Conservation (phyloP, 2,329 filamentous ascomycete genomes). For the Lecanoromycetidae sp. region DNA sequence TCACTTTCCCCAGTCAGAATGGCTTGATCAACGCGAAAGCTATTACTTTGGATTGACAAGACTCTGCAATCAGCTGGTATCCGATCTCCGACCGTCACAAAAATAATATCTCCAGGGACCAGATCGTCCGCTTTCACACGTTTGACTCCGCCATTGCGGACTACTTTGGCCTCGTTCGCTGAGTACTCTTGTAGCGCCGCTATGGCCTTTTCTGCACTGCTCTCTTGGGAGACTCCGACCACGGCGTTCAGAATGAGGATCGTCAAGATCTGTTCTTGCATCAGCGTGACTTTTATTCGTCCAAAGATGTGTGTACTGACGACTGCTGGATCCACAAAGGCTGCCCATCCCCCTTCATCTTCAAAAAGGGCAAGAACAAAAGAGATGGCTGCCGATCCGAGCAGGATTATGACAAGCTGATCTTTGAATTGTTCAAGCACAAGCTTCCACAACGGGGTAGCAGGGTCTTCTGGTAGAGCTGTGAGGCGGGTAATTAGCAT, state of each 20-base stretch:
- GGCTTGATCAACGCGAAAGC: slow-evolving; percentile 90
- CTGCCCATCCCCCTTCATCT: slow-evolving; percentile 85
- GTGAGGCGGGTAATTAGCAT: slow-evolving; percentile 17
- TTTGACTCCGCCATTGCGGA: slow-evolving; percentile 69
- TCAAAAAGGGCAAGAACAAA: slow-evolving; percentile 90
- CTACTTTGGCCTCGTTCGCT: slow-evolving; percentile 89
- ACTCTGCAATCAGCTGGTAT: slow-evolving; percentile 91
- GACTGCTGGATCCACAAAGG: slow-evolving; percentile 91
- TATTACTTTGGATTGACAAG: slow-evolving; percentile 87
- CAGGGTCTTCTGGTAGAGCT: slow-evolving; percentile 78
- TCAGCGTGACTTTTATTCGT: neutral
- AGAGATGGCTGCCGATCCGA: slow-evolving; percentile 84
- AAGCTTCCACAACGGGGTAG: slow-evolving; percentile 90
- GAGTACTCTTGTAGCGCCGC: slow-evolving; percentile 97
- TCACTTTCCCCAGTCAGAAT: slow-evolving; percentile 96
- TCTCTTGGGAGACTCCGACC: slow-evolving; percentile 96
- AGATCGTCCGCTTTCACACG: slow-evolving; percentile 92
- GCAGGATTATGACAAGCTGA: slow-evolving; percentile 87
- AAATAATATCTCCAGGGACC: slow-evolving; percentile 86
- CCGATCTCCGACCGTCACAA: slow-evolving; percentile 78
- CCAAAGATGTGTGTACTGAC: slow-evolving; percentile 44
- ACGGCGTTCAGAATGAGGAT: slow-evolving; percentile 94
- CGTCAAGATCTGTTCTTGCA: slow-evolving; percentile 62
- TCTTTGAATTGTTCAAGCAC: slow-evolving; percentile 99
- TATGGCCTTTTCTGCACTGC: slow-evolving; percentile 95